Evolutionary conservation across 306 rosid genomes (phyloP).

Genomic region (Mucuna pruriens): DNA sequence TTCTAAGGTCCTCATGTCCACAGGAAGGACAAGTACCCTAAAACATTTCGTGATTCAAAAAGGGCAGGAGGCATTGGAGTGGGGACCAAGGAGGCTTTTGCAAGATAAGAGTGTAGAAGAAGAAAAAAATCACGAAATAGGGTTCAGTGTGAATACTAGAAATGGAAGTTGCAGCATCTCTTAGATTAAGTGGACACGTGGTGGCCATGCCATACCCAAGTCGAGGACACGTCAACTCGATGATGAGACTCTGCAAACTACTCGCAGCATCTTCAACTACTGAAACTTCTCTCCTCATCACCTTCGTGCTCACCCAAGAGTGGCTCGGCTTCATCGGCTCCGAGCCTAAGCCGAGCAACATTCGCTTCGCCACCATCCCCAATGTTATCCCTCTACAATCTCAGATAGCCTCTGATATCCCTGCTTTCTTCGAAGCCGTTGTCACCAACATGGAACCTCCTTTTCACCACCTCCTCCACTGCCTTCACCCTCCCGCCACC

Average conservation of each 20-base stretch:
- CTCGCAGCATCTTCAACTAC: neutral
- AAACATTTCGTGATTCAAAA: no score
- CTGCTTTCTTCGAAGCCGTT: neutral
- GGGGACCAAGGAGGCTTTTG: no score
- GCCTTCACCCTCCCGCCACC: neutral
- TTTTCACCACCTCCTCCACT: neutral
- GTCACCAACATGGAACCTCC: neutral
- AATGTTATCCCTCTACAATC: neutral
- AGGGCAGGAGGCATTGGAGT: no score
- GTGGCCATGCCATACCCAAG: slow-evolving; percentile 7
- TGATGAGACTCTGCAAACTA: neutral
- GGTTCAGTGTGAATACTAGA: no score
- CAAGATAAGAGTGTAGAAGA: no score
- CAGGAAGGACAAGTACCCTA: no score
- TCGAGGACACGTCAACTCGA: slow-evolving; percentile 6
- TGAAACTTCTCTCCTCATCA: neutral
- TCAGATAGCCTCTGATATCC: neutral
- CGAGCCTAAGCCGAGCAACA: neutral
- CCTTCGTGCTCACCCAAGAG: neutral
- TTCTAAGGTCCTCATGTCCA: no score
- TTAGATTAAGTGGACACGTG: neutral
- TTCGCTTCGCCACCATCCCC: neutral
- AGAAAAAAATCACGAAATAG: no score
- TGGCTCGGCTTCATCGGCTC: neutral
- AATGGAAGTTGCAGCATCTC: neutral